Evolutionary conservation across 768 basidiomycete species (phyloP).

Genomic region (Clitopilus hobsonii): DNA sequence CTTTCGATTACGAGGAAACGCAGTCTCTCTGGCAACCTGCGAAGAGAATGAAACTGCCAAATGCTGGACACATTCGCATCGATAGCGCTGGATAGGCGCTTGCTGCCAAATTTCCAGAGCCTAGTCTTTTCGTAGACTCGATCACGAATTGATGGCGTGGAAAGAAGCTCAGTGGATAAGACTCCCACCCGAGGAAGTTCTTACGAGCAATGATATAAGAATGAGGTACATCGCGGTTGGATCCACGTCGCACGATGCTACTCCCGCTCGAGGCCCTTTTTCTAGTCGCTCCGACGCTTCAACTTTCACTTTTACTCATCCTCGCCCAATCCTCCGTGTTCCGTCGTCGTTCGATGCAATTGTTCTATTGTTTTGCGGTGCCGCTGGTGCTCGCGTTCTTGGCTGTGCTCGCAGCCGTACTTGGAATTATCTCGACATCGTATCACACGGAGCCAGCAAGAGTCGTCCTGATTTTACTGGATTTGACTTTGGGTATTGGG

Average conservation of each 20-base stretch:
- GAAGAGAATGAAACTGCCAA: neutral
- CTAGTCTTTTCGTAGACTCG: neutral
- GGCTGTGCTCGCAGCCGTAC: neutral
- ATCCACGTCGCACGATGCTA: neutral
- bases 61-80: neutral
- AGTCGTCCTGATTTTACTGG: neutral
- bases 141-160: neutral
- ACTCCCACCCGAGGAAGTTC: neutral
- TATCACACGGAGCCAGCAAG: neutral
- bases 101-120: neutral
- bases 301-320: neutral
- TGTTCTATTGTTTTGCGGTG: neutral
- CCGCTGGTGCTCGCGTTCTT: neutral
- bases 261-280: neutral
- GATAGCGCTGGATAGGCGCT: no score
- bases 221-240: neutral
- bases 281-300: neutral
- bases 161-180: neutral
- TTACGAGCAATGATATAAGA: neutral
- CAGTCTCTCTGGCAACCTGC: neutral
- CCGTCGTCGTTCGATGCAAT: conserved; percentile 1
- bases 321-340: neutral
- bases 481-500: neutral
- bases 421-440: neutral
- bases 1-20: neutral